Conservation (phyloP, 139 green algal genomes). For the Chlorella sp. region DNA sequence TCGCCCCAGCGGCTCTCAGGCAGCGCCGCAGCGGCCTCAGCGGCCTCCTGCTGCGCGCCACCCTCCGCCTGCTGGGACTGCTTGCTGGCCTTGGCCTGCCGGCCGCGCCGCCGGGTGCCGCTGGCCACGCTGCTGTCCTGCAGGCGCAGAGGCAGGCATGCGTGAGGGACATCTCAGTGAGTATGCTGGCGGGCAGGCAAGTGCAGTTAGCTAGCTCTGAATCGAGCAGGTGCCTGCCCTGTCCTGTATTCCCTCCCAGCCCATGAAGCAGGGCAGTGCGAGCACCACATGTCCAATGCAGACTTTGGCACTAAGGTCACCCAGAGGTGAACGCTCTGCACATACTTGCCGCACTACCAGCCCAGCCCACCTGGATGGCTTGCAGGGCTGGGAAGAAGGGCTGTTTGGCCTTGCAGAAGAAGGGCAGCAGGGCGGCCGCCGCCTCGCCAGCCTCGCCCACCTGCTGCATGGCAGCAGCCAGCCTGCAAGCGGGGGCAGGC, state of each 20-base stretch:
- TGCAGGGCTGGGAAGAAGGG: neutral
- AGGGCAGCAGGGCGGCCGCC: neutral
- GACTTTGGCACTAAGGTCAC: no score
- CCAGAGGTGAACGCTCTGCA: no score
- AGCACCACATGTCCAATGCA: no score
- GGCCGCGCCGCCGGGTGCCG: neutral
- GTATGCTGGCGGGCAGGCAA: no score
- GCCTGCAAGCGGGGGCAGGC: conserved; percentile 1
- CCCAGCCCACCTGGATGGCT: neutral
- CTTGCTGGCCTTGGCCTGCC: neutral
- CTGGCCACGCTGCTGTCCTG: conserved; percentile 2
- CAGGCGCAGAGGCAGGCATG: no score
- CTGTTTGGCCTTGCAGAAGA: conserved; percentile 2
- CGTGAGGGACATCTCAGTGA: no score
- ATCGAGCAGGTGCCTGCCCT: no score
- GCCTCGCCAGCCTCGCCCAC: neutral
- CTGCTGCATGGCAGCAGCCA: conserved; percentile 3
- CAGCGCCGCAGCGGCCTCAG: neutral
- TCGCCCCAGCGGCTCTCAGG: conserved; percentile 7
- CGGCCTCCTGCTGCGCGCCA: neutral
- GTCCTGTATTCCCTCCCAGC: no score
- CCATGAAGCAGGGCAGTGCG: no score
- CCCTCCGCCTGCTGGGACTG: neutral
- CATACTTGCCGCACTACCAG: neutral
- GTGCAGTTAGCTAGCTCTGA: no score